Evolutionary conservation across 306 rosid genomes (phyloP).

Genomic region (Arachis stenosperma): DNA sequence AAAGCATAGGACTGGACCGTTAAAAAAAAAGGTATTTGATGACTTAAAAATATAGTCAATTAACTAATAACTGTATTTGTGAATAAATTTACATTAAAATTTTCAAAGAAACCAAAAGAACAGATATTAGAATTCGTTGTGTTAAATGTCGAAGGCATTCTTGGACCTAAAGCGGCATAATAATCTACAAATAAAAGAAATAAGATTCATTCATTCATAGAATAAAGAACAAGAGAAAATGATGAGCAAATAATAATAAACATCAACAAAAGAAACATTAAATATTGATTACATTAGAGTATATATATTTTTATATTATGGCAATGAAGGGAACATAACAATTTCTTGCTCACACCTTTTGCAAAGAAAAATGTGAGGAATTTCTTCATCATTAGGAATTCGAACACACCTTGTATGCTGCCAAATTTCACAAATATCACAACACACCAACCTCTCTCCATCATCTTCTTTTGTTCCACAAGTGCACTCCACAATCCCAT

Average conservation of each 20-base stretch:
- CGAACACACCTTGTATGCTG: constrained; percentile 83
- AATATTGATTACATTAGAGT: neutral
- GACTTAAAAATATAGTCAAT: neutral
- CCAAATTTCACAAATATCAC: constrained; percentile 88
- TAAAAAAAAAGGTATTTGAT: too few species aligned
- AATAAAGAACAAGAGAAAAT: neutral
- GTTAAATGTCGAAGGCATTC: neutral
- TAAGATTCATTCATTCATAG: neutral
- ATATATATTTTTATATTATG: constrained; percentile 18
- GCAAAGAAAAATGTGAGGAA: constrained; percentile 79
- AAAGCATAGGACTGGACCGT: too few species aligned
- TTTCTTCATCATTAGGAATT: constrained; percentile 66
- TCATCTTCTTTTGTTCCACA: constrained; percentile 89
- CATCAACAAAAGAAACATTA: constrained; percentile 6
- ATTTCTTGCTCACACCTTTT: constrained; percentile 77
- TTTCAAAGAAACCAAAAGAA: neutral
- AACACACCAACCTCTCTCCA: constrained; percentile 79
- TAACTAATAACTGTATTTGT: neutral
- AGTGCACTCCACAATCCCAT: constrained; percentile 53
- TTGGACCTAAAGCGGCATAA: neutral
- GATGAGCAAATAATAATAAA: neutral
- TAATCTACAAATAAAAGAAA: neutral
- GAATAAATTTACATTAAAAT: constrained; percentile 13
- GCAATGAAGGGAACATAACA: constrained; percentile 55
- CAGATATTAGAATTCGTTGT: neutral